Percentiles rank a stretch among this genome's conserved stretches.
These are phyloP conservation scores for Hemisphaericaspora xylanilytica DNA, from an alignment of 1,139 yeast species.

Conservation along the genomic window DNA sequence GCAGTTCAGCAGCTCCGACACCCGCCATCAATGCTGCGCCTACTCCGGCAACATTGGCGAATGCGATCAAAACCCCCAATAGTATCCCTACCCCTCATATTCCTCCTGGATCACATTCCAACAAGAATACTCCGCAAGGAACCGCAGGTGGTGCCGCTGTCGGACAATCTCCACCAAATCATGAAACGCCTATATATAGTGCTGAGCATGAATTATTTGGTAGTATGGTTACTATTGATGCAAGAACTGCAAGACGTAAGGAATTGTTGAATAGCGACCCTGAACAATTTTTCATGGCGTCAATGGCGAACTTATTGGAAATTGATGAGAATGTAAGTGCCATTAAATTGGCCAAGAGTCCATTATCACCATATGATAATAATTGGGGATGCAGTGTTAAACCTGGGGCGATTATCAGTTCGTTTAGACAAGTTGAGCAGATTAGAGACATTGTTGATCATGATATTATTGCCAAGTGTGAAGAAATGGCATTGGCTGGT, in stretches of 20 bases:
- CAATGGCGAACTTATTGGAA: slow-evolving; percentile 50
- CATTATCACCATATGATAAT: slow-evolving; percentile 30
- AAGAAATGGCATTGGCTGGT: slow-evolving; percentile 12
- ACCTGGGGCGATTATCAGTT: slow-evolving; percentile 44
- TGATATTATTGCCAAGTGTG: slow-evolving; percentile 33
- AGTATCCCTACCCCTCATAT: slow-evolving; percentile 47
- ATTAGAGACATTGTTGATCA: slow-evolving; percentile 31
- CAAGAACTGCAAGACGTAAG: slow-evolving; percentile 41
- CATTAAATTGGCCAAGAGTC: slow-evolving; percentile 25
- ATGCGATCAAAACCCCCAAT: slow-evolving; percentile 45
- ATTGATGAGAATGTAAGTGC: slow-evolving; percentile 38
- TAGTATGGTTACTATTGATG: slow-evolving; percentile 28
- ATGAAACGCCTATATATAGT: slow-evolving; percentile 12
- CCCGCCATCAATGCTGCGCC: slow-evolving; percentile 18
- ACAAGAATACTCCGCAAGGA: slow-evolving; percentile 38
- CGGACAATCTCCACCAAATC: slow-evolving; percentile 23
- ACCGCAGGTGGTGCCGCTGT: slow-evolving; percentile 6
- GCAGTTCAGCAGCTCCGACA: slow-evolving; percentile 13
- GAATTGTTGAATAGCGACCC: slow-evolving; percentile 49
- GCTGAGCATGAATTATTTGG: slow-evolving; percentile 28
- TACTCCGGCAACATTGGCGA: slow-evolving; percentile 43
- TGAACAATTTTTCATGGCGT: slow-evolving; percentile 48
- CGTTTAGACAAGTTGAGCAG: slow-evolving; percentile 45
- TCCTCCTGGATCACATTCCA: slow-evolving; percentile 31
- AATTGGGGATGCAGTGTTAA: slow-evolving; percentile 48